Base-by-base conservation (phyloP, 768 basidiomycete genomes). In the Xerocomus spinulosus region DNA sequence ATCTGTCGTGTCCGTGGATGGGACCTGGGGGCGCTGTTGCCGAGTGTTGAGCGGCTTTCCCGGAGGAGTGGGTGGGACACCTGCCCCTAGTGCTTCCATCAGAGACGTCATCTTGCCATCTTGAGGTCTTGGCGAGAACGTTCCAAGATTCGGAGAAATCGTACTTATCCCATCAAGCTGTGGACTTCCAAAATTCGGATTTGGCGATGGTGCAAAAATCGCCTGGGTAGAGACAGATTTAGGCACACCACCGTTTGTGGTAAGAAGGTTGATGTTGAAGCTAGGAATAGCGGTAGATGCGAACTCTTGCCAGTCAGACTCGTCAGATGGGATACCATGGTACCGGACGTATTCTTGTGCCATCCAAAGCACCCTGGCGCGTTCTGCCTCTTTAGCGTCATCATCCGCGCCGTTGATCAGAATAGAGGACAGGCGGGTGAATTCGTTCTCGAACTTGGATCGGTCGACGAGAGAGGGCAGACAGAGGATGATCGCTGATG, bases 371-470 rank as follows among this genome's bases (percentile, higher is more conserved):
- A 87, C 80, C 37, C 82, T 72, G 26, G 62, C 50, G 24, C 70
- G 73, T 48, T 70, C 67, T 18, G 67, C 69, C 33, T 66, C 67
- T 44, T 62, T 69, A 36, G 50, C 48, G 29, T 68, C 68, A 18
- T 73, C 73, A 2, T 68, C 66, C 1, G 79, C 78, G 0, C 84
- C 83, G 25, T 70, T 73, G 28, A 88, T 70, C 42, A 88, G 73
- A 65, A 80, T 83, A 2, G 74, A 73, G 58, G 81, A 84, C 52
- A 82, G 82, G 25, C 86, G 73, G 25, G 76, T 67, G 40, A 89
- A 79, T 61, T 91, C 88, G n/a, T 63, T 59, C 63, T 90, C 87
- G 52, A 90, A 85, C 34, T 73, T 75, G 14, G 64, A 57, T 15
- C 72, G 73, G 0, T 77, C 81, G 29, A 79, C 73, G 30, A 83